Evolutionary conservation across 2,329 filamentous ascomycete species (phyloP), one percentile per base, ranked within the genome.

Genomic region (Cytospora piceae): DNA sequence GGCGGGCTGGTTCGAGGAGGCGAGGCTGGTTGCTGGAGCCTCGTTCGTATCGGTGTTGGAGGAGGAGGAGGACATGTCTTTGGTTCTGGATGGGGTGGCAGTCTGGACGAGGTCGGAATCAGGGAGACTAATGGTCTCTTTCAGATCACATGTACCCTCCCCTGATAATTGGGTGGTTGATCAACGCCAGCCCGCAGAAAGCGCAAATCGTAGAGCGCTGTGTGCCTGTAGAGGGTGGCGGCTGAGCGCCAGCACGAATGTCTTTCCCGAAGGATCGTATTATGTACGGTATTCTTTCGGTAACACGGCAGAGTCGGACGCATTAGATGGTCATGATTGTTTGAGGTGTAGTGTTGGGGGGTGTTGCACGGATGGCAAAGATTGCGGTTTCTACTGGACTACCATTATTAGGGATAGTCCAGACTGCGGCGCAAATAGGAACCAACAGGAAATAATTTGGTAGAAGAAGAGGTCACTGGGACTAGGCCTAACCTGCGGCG

Each of bases 41-140:
- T 60, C 59, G 63, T 37, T 32, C 34, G 59, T 29, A 22, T 52
- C 37, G 14, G 34, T 29, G 34, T 27, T 22, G 20, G 42, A 22
- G 22, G 59, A 56, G 39, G 39, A 46, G 22, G 59, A 56, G 32
- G 63, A 57, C 59, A 39, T 65, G 54, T 29, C 37, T 57, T 34
- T 46, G 20, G 42, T 46, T 22, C 7, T 8, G 20, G 6, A 2
- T 15, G 9, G 37, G 12, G 15, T 15, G 37, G 37, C 12, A 11
- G 15, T 15, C 12, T 39, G 37, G 37, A 39, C 12, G 14, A 39
- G 37, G 37, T 39, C 5, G 15, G 14, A 39, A 2, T 39, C 37
- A 15, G 37, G 37, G 37, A 39, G 37, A 39, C 37, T 39, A 39
- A 9, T 15, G 37, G 2, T 15, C 14, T 17, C 14, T 39, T 39